Evolutionary conservation across 768 basidiomycete species (phyloP).

Genomic region (Podaxis pistillaris): DNA sequence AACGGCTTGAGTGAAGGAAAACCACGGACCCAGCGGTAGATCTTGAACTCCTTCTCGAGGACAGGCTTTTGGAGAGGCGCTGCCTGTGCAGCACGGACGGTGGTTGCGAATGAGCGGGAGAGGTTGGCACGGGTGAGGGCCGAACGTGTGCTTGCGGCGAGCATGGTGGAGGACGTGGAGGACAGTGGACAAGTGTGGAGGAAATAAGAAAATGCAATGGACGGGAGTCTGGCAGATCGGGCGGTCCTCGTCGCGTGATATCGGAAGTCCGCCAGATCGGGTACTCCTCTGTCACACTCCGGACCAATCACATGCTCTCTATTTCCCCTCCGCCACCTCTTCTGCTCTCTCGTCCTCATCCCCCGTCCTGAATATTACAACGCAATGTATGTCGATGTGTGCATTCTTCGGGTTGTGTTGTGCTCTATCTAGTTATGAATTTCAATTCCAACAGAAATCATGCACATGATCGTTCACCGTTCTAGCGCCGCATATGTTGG

Average conservation of each 20-base stretch:
- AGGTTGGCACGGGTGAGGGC: slow-evolving; percentile 15
- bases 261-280: slow-evolving; percentile 18
- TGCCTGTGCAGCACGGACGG: slow-evolving; percentile 30
- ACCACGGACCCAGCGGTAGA: slow-evolving; percentile 90
- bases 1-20: slow-evolving; percentile 6
- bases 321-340: slow-evolving; percentile 1
- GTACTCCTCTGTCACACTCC: slow-evolving; percentile 4
- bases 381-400: background rate
- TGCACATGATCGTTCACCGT: background rate
- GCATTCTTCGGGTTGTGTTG: background rate
- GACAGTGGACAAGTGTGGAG: slow-evolving; percentile 4
- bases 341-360: background rate
- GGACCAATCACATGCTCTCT: slow-evolving; percentile 21
- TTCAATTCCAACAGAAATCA: background rate
- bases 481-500: slow-evolving; percentile 2
- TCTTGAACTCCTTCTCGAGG: slow-evolving; percentile 92
- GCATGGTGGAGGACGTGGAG: slow-evolving; percentile 13
- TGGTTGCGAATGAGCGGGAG: slow-evolving; percentile 20
- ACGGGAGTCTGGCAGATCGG: slow-evolving; percentile 14
- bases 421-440: background rate
- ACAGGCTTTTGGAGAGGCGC: slow-evolving; percentile 66
- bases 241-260: slow-evolving; percentile 20
- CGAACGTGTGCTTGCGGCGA: slow-evolving; percentile 13
- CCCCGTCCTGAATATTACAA: background rate
- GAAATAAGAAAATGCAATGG: slow-evolving; percentile 12